A percentile compares a stretch with the other conserved stretches of the same genome.
Evolutionary conservation across 2,329 filamentous ascomycete species (phyloP).

Genomic region (Colletotrichum chlorophyti): DNA sequence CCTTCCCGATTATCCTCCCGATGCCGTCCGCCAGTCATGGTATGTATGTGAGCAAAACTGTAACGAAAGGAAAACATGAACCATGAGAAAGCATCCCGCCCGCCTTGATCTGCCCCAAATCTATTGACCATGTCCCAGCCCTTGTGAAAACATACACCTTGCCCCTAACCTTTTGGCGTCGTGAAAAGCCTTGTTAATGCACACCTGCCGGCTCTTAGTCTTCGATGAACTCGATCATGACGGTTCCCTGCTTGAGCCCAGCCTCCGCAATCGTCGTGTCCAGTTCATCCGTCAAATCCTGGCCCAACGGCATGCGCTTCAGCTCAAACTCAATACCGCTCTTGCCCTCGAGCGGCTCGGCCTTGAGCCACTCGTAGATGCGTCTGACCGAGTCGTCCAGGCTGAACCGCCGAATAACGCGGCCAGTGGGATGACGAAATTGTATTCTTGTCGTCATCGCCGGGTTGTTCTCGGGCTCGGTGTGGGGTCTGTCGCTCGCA

Average conservation of each 20-base stretch:
- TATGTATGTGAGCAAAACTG: constrained; percentile 7
- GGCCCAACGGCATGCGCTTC: constrained; percentile 78
- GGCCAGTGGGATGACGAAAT: constrained; percentile 84
- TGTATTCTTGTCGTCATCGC: constrained; percentile 86
- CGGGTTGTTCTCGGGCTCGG: constrained; percentile 76
- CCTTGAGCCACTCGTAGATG: constrained; percentile 97
- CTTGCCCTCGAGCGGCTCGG: constrained; percentile 82
- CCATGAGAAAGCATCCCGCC: neutral
- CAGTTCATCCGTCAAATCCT: constrained; percentile 80
- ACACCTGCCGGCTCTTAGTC: constrained; percentile 40
- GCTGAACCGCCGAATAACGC: constrained; percentile 86
- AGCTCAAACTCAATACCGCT: constrained; percentile 83
- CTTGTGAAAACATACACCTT: constrained; percentile 5
- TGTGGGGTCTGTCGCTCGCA: constrained; percentile 74
- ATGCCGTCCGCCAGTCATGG: constrained; percentile 7
- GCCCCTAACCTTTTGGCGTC: no score
- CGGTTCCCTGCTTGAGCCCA: constrained; percentile 88
- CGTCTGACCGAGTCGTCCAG: constrained; percentile 78
- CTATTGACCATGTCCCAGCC: constrained; percentile 9
- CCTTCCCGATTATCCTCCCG: neutral
- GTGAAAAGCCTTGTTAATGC: no score
- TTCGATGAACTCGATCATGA: constrained; percentile 92
- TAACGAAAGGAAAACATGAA: neutral
- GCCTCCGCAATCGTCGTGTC: constrained; percentile 79
- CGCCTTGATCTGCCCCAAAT: neutral